These are phyloP conservation scores for Amphibolis antarctica DNA, from an alignment of 106 monocot genomes.

Conservation along the genomic window DNA sequence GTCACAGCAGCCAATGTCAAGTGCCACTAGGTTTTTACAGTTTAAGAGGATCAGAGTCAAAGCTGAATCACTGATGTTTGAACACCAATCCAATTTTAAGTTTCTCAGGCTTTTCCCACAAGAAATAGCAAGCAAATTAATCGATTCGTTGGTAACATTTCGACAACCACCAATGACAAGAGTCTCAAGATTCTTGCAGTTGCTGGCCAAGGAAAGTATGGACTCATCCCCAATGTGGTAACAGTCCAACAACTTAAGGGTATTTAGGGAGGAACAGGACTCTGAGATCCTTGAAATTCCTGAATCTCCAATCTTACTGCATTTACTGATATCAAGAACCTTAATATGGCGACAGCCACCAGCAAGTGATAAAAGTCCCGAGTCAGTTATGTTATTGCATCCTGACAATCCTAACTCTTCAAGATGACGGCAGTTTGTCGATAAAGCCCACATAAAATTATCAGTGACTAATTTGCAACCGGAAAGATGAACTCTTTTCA, in stretches of 20 bases:
- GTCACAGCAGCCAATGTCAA: conserved; percentile 76
- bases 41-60: conserved; percentile 37
- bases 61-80: conserved; percentile 48
- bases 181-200: conserved; percentile 61
- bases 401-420: conserved; percentile 54
- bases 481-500: conserved; percentile 35
- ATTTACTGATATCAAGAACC: conserved; percentile 69
- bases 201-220: conserved; percentile 39
- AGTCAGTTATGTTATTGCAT: conserved; percentile 59
- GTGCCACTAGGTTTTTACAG: conserved; percentile 50
- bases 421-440: conserved; percentile 42
- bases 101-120: conserved; percentile 33
- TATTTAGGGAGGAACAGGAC: conserved; percentile 41
- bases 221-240: conserved; percentile 37
- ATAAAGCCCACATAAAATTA: conserved; percentile 36
- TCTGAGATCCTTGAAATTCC: conserved; percentile 47
- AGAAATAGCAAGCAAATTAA: conserved; percentile 30
- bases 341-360: conserved; percentile 57
- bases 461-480: conserved; percentile 60
- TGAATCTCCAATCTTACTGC: conserved; percentile 53
- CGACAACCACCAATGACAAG: conserved; percentile 69
- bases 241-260: conserved; percentile 61
- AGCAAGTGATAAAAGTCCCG: conserved; percentile 43
- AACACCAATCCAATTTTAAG: conserved; percentile 70
- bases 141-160: conserved; percentile 44